These are phyloP conservation scores for Cucurbita argyrosperma DNA, from an alignment of 306 rosid genomes.

Conservation along the genomic window DNA sequence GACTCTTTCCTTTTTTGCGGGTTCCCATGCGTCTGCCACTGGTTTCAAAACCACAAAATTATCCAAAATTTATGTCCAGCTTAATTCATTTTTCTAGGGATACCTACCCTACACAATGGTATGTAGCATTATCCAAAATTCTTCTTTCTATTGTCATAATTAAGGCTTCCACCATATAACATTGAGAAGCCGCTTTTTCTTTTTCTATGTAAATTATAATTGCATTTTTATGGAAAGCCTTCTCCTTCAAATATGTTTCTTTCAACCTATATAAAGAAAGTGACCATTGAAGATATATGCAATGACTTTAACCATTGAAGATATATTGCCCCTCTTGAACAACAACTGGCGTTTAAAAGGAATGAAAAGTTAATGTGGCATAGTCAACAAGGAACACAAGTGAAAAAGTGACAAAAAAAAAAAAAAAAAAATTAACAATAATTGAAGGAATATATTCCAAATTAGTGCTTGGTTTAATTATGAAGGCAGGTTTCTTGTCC, in stretches of 20 bases:
- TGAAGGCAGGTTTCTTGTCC: neutral
- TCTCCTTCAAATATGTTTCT: neutral
- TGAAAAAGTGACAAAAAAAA: neutral
- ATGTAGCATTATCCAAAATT: neutral
- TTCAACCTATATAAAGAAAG: neutral
- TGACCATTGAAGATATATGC: too few species aligned
- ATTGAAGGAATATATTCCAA: neutral
- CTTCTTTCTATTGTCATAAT: slow-evolving; percentile 7
- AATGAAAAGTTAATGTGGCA: neutral
- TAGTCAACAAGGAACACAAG: neutral
- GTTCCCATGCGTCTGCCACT: slow-evolving; percentile 7
- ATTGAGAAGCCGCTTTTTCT: slow-evolving; percentile 46
- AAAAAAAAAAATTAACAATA: neutral
- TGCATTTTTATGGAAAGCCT: neutral
- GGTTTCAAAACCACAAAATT: neutral
- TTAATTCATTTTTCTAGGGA: neutral
- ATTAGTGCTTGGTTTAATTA: neutral
- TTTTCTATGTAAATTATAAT: neutral
- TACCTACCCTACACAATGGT: neutral
- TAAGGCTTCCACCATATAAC: slow-evolving; percentile 49
- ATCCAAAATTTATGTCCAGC: neutral
- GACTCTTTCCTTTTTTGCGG: slow-evolving; percentile 6
- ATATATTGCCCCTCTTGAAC: neutral
- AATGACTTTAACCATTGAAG: too few species aligned
- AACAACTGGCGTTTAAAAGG: neutral